Base-by-base conservation (phyloP, 768 basidiomycete genomes). In the Naganishia randhawae region DNA sequence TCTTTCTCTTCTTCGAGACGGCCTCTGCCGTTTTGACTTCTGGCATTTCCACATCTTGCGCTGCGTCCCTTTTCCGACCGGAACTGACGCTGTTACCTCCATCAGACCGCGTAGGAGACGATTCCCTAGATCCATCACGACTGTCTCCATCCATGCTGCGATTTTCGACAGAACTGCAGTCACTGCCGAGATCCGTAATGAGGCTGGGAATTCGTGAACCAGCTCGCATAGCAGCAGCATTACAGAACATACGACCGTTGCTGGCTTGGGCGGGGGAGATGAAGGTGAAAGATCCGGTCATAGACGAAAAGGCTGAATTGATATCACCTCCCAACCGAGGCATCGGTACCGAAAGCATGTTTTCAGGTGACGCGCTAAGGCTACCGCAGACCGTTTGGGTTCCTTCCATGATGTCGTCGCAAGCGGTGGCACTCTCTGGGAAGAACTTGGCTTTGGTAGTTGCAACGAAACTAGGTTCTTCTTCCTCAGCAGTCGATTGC, bases 261-360 rank as follows among this genome's bases (percentile, higher is more conserved):
- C 39, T 61, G 22, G 27, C 35, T 35, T 57, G 66, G 1, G 39
- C 66, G 22, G 66, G 66, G 13, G 66, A 67, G 39, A 67, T 33
- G 41, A 67, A 67, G 29, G 66, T 55, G 50, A 67, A 67, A 16
- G 66, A 67, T 11, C 66, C 66, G 14, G 66, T 55, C 53, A 51
- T 67, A 9, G 66, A 57, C 8, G 66, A 67, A 32, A 67, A 67
- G 2, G 54, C 54, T 3, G 66, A 67, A 45, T 45, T 55, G 41
- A 57, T 27, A 31, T 45, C 53, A 22, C 41, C 29, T 9, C 39
- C 66, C 10, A 55, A 25, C 17, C 29, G 54, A 55, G 53, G 66
- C 48, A 45, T 48, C 11, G 66, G 54, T 14, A 42, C 53, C 9
- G 66, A 67, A 29, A 50, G 53, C 29, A 55, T 67, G 22, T 55